Base-by-base conservation (phyloP, 805 yeast species). In the Metschnikowia gelsemii region DNA sequence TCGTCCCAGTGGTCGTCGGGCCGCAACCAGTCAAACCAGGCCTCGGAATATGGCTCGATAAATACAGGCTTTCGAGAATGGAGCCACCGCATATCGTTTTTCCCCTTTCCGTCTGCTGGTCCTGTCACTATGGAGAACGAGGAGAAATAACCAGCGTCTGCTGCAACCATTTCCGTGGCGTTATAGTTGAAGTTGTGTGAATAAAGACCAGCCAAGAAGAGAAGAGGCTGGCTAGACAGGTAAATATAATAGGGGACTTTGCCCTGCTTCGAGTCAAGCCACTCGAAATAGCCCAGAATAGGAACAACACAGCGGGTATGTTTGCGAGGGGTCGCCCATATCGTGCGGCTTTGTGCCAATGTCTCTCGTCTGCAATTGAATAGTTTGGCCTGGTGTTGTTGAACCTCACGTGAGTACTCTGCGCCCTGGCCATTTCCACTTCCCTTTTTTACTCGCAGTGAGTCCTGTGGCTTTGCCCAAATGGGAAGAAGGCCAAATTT, bases 201-300 rank as follows among this genome's bases (percentile, higher is more conserved):
- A 45, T 64, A 69, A 20, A 70, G 52, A 2, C 72, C 75, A 1
- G 95, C 90, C 17, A 87, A 60, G 56, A 76, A 86, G 61, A 84
- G 62, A 30, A 89, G 50, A 6, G 75, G 64, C 0, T 63, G 61
- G 42, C 75, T 78, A 30, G 69, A 72, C 23, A 84, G 69, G 24
- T 71, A 75, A 13, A 89, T 71, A 54, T 67, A 90, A 57, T 82
- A 78, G 0, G 96, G 96, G 0, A 60, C 58, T 55, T 79, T 83
- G 8, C 65, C 66, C 3, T 54, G 55, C 31, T 60, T 64, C 22
- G 53, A 47, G 20, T 57, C 62, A 39, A 57, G 64, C 96, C 97
- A 90, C 61, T 90, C 97, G 56, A 78, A 90, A 60, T 90, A 90
- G 0, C 96, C 96, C 53, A 78, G 75, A 28, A 86, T 73, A 0